A percentile compares a stretch with the other conserved stretches of the same genome.
These are phyloP conservation scores for Gymnopilus junonius DNA, from an alignment of 768 basidiomycete genomes.

Conservation along the genomic window DNA sequence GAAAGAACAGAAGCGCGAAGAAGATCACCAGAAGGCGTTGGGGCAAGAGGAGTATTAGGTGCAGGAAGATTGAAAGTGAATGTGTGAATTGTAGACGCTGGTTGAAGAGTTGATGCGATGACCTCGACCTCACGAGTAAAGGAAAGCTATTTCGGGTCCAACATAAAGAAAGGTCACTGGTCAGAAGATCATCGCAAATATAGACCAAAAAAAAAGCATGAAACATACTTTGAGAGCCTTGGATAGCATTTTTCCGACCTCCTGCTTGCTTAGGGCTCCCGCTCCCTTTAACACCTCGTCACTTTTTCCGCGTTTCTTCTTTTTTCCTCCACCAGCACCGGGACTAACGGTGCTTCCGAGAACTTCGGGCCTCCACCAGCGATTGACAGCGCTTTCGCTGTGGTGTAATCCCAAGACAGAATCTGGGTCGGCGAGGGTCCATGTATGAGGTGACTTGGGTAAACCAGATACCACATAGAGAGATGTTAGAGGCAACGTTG, in stretches of 20 bases:
- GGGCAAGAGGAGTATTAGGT: conserved; percentile 74
- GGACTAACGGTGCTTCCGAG: conserved; percentile 87
- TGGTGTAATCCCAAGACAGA: conserved; percentile 83
- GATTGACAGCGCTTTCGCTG: conserved; percentile 80
- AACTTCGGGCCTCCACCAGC: conserved; percentile 93
- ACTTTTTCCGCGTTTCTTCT: conserved; percentile 67
- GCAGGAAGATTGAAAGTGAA: conserved; percentile 89
- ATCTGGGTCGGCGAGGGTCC: conserved; percentile 88
- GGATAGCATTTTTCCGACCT: conserved; percentile 88
- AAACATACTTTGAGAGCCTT: conserved; percentile 88
- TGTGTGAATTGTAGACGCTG: conserved; percentile 89
- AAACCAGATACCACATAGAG: conserved; percentile 89
- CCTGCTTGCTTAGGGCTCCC: conserved; percentile 82
- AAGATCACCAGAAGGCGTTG: conserved; percentile 71
- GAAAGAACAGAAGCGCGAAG: conserved; percentile 79
- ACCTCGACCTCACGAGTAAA: conserved; percentile 94
- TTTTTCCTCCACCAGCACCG: conserved; percentile 80
- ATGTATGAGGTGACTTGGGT: conserved; percentile 87
- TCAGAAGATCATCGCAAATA: no score
- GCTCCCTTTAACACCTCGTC: conserved; percentile 76
- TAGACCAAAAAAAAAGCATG: no score
- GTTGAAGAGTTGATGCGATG: conserved; percentile 93
- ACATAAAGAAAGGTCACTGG: conserved; percentile 2
- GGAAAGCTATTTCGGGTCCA: conserved; percentile 65
- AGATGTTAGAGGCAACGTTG: conserved; percentile 78